These are phyloP conservation scores for Viridothelium virens DNA, from an alignment of 495 filamentous ascomycete species.

Conservation along the genomic window DNA sequence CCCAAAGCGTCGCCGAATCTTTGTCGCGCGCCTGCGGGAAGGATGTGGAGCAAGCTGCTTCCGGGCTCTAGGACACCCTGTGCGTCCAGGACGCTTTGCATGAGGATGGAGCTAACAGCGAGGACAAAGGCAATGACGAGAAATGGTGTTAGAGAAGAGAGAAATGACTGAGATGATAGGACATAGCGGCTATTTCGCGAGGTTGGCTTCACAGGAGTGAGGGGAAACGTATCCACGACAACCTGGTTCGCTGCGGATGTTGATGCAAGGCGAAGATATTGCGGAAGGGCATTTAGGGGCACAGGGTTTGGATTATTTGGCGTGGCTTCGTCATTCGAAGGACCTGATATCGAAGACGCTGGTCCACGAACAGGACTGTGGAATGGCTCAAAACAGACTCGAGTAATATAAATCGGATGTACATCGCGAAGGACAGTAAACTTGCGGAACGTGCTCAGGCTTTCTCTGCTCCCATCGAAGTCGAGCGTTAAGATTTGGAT, in stretches of 20 bases:
- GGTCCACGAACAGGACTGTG: slow-evolving; percentile 44
- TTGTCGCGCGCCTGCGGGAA: slow-evolving; percentile 29
- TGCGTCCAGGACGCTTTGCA: slow-evolving; percentile 63
- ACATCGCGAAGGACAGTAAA: slow-evolving; percentile 62
- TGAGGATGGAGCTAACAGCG: slow-evolving; percentile 27
- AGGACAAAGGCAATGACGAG: slow-evolving; percentile 45
- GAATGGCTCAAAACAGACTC: slow-evolving; percentile 70
- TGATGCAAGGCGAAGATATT: slow-evolving; percentile 73
- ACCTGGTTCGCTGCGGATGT: slow-evolving; percentile 78
- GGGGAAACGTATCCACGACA: slow-evolving; percentile 74
- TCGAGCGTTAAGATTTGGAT: slow-evolving; percentile 67
- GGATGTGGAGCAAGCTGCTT: slow-evolving; percentile 42
- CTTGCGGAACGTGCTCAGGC: slow-evolving; percentile 48
- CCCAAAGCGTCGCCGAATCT: slow-evolving; percentile 13
- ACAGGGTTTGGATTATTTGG: slow-evolving; percentile 17
- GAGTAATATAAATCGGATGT: slow-evolving; percentile 80
- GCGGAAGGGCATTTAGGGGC: slow-evolving; percentile 29
- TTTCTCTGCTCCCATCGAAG: slow-evolving; percentile 40
- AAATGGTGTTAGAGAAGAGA: slow-evolving; percentile 46
- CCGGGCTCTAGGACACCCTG: slow-evolving; percentile 51
- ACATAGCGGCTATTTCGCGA: slow-evolving; percentile 58
- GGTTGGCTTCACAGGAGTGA: slow-evolving; percentile 46
- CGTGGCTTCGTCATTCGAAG: slow-evolving; percentile 32
- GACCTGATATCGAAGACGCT: slow-evolving; percentile 24
- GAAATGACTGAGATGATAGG: slow-evolving; percentile 52